Evolutionary conservation across 1,284 basidiomycete genomes (phyloP).

Genomic region (Fomitopsis pinicola): DNA sequence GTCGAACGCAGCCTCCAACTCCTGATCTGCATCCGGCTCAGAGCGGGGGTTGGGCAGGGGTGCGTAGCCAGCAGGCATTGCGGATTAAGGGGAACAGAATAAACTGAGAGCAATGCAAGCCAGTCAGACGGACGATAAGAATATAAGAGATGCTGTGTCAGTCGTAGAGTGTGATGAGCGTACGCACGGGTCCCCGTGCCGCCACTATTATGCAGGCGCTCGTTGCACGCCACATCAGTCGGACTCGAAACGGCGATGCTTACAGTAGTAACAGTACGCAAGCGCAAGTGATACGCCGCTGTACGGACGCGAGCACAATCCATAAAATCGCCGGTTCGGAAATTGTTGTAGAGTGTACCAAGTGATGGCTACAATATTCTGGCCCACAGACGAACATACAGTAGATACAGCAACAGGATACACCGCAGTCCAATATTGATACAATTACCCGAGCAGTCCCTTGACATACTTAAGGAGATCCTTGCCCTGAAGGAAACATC

Average conservation of each 20-base stretch:
- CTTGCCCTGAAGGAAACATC: constrained; percentile 45
- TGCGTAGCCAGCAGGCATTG: constrained; percentile 40
- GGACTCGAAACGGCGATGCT: not conserved
- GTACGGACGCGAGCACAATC: too few relatives aligned
- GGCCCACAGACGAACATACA: not conserved
- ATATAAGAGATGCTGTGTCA: not conserved
- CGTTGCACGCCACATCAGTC: not conserved
- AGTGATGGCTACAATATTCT: not conserved
- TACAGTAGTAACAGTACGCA: too few relatives aligned
- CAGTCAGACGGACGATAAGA: not conserved
- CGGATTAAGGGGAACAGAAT: not conserved
- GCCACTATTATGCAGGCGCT: not conserved
- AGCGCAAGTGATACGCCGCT: too few relatives aligned
- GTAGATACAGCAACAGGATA: not conserved
- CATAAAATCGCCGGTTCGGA: not conserved
- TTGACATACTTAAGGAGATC: constrained; percentile 73
- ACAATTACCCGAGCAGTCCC: constrained; percentile 49
- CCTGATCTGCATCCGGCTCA: constrained; percentile 45
- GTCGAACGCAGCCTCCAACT: constrained; percentile 66
- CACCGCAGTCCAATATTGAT: not conserved
- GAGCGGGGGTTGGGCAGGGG: constrained; percentile 46
- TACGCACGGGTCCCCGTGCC: not conserved
- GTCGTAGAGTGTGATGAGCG: not conserved
- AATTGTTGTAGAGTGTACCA: not conserved
- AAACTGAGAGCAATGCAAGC: not conserved